These are phyloP conservation scores for Colletotrichum theobromicola DNA, from an alignment of 2,329 filamentous ascomycete genomes.

Conservation along the genomic window DNA sequence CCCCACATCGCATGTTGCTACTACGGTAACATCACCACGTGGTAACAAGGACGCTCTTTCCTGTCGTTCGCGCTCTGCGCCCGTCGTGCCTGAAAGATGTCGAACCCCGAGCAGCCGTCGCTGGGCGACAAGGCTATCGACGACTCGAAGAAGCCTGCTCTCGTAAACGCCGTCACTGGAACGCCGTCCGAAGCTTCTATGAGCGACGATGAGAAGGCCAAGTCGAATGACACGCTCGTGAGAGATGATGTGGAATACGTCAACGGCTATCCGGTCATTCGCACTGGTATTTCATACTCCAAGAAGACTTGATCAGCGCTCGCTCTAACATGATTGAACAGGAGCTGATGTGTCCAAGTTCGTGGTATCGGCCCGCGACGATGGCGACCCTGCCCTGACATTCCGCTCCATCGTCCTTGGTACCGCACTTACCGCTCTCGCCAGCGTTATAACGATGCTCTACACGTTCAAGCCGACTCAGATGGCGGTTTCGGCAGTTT, in stretches of 20 bases:
- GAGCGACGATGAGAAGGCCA: neutral
- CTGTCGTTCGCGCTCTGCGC: neutral
- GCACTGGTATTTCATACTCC: neutral
- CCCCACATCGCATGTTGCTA: neutral
- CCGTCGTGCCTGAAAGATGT: neutral
- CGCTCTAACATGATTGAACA: neutral
- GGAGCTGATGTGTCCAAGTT: conserved; percentile 25
- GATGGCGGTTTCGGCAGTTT: conserved; percentile 23
- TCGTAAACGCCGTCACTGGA: neutral
- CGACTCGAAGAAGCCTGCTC: neutral
- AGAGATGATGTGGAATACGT: neutral
- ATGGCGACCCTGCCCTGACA: conserved; percentile 24
- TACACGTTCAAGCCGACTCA: conserved; percentile 23
- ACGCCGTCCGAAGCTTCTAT: neutral
- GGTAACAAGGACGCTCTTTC: neutral
- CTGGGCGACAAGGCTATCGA: neutral
- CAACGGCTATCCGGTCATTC: conserved; percentile 14
- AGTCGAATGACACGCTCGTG: neutral
- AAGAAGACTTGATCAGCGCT: rapidly evolving
- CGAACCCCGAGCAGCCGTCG: neutral
- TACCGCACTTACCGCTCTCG: conserved; percentile 20
- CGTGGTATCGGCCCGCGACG: conserved; percentile 24
- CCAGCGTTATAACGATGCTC: conserved; percentile 27
- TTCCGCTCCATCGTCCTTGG: conserved; percentile 25
- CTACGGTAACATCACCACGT: neutral